Conservation (phyloP, 306 rosid genomes). For the Casuarina cunninghamiana region DNA sequence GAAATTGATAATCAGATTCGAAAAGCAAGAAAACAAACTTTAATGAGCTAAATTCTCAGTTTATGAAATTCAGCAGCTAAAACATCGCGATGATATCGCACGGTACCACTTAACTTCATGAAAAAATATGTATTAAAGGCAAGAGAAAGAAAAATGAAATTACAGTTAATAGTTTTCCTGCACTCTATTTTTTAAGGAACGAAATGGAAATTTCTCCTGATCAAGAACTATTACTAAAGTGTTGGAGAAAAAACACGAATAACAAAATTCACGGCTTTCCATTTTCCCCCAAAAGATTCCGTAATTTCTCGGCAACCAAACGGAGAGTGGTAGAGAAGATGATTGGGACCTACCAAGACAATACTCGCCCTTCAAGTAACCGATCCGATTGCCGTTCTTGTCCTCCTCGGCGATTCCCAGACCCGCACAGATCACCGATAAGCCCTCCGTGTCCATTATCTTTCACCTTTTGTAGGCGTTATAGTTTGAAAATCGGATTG, state of each 20-base stretch:
- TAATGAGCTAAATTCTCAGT: background rate
- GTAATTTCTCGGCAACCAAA: background rate
- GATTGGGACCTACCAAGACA: conserved; percentile 57
- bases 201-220: background rate
- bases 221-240: too few species aligned
- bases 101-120: background rate
- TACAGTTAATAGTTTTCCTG: background rate
- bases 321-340: background rate
- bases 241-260: background rate
- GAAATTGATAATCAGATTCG: background rate
- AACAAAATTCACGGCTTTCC: background rate
- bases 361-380: conserved; percentile 60
- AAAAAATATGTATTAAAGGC: background rate
- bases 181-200: background rate
- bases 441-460: conserved; percentile 69
- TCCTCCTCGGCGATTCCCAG: conserved; percentile 66
- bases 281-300: too few species aligned
- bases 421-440: conserved; percentile 73
- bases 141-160: background rate
- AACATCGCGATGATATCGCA: background rate
- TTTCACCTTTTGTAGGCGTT: background rate
- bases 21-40: background rate
- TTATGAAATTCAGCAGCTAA: background rate
- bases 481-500: conserved; percentile 14
- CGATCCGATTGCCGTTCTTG: conserved; percentile 54